These are phyloP conservation scores for Sclerotinia trifoliorum DNA, from an alignment of 2,329 filamentous ascomycete genomes.

Conservation along the genomic window DNA sequence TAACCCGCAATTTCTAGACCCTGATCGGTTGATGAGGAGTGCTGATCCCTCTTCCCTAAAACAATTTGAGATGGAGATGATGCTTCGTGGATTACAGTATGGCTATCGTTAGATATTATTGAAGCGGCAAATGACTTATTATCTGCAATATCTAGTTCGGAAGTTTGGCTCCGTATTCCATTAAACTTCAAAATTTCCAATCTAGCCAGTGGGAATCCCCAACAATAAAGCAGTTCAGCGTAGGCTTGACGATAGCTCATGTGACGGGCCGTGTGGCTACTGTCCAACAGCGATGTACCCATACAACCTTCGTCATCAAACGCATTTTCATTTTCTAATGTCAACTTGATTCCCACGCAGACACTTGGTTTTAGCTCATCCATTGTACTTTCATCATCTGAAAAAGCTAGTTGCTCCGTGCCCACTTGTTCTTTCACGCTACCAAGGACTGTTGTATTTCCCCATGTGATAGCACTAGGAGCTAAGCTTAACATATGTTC, in stretches of 20 bases:
- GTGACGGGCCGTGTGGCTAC: conserved; percentile 48
- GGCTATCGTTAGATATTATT: conserved; percentile 34
- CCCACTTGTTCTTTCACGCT: conserved; percentile 39
- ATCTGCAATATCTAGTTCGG: conserved; percentile 34
- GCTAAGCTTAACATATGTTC: conserved; percentile 58
- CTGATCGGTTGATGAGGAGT: conserved; percentile 48
- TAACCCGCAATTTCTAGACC: conserved; percentile 63
- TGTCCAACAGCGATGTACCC: conserved; percentile 56
- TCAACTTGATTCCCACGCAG: conserved; percentile 43
- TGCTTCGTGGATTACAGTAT: conserved; percentile 29
- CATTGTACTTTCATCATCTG: conserved; percentile 36
- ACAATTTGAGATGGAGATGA: conserved; percentile 50
- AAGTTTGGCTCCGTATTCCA: conserved; percentile 52
- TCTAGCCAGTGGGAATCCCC: conserved; percentile 60
- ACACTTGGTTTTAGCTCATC: conserved; percentile 30
- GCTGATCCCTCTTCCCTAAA: conserved; percentile 56
- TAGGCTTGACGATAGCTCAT: conserved; percentile 64
- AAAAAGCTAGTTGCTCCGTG: conserved; percentile 33
- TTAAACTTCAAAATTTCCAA: conserved; percentile 71
- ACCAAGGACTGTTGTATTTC: conserved; percentile 42
- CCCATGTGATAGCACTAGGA: conserved; percentile 44
- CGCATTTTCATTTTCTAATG: conserved; percentile 59
- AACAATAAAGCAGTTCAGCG: conserved; percentile 67
- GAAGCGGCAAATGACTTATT: conserved; percentile 37
- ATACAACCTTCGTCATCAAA: conserved; percentile 70